Evolutionary conservation across 2,329 filamentous ascomycete species (phyloP).

Genomic region (Pestalotiopsis sp.): DNA sequence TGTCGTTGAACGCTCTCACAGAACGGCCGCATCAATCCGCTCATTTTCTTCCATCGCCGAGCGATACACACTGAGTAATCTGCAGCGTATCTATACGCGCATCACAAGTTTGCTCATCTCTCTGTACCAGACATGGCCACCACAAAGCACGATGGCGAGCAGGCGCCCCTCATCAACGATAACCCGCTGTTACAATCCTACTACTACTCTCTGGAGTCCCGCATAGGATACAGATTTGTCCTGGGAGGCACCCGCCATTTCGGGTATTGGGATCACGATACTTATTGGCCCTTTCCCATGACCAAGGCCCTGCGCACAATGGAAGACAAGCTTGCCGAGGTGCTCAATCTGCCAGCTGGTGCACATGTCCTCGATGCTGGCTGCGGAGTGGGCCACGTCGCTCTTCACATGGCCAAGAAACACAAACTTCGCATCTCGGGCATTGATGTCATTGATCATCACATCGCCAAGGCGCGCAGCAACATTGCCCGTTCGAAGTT

Average conservation of each 20-base stretch:
- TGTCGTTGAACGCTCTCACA: too few relatives aligned
- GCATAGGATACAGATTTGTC: constrained; percentile 43
- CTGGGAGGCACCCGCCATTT: constrained; percentile 53
- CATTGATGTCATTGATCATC: constrained; percentile 52
- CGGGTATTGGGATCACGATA: constrained; percentile 48
- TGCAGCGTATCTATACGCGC: too few relatives aligned
- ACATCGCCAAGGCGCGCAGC: constrained; percentile 44
- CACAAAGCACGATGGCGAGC: too few relatives aligned
- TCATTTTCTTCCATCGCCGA: too few relatives aligned
- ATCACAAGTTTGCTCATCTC: too few relatives aligned
- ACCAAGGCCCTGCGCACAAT: constrained; percentile 43
- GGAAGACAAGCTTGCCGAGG: constrained; percentile 49
- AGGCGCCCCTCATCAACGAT: constrained; percentile 34
- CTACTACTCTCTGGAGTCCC: constrained; percentile 47
- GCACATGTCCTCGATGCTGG: constrained; percentile 54
- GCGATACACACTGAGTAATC: too few relatives aligned
- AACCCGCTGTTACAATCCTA: constrained; percentile 45
- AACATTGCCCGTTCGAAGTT: constrained; percentile 40
- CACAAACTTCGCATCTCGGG: constrained; percentile 42
- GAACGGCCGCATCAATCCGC: too few relatives aligned
- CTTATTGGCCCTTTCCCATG: constrained; percentile 51
- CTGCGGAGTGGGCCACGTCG: constrained; percentile 52
- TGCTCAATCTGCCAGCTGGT: constrained; percentile 39
- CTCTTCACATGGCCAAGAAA: constrained; percentile 46
- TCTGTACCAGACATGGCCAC: too few relatives aligned